Percentiles rank a stretch among this genome's conserved stretches.
phyloP scores from a whole-genome alignment of 805 yeast species.

The Vanderwaltozyma verrucispora region DNA sequence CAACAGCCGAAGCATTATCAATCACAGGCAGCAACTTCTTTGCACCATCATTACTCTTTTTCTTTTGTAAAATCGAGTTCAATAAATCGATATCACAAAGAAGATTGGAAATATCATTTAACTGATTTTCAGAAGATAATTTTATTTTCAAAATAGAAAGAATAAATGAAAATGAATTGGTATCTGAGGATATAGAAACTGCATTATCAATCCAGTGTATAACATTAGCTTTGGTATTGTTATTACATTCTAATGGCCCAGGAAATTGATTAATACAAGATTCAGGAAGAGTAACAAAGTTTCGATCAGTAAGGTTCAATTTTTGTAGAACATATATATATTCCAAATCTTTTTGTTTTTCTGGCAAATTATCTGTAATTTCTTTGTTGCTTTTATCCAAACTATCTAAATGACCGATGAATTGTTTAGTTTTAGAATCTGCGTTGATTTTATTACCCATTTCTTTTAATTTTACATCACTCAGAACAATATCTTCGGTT shows the following conservation, averaged over 20 bases:
- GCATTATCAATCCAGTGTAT: constrained; percentile 53
- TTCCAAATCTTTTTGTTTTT: too few relatives aligned
- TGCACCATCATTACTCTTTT: not conserved
- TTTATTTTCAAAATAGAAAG: not conserved
- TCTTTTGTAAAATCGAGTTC: not conserved
- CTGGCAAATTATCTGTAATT: too few relatives aligned
- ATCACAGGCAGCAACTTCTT: not conserved
- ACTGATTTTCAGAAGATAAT: not conserved
- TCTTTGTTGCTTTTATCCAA: too few relatives aligned
- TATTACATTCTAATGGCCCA: constrained; percentile 54
- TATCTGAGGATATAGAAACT: not conserved
- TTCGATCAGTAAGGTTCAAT: too few relatives aligned
- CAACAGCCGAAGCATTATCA: not conserved
- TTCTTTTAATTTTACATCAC: too few relatives aligned
- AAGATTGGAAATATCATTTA: constrained; percentile 27
- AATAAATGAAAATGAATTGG: not conserved
- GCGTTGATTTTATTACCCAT: too few relatives aligned
- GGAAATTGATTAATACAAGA: constrained; percentile 25
- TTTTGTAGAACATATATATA: too few relatives aligned
- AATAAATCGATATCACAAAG: constrained; percentile 16
- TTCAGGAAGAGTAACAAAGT: not conserved
- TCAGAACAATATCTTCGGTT: too few relatives aligned
- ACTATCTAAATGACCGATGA: too few relatives aligned
- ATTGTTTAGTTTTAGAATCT: too few relatives aligned
- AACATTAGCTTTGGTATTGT: too few relatives aligned